Conservation (phyloP, 2,329 filamentous ascomycete genomes). For the Tolypocladium ophioglossoides region DNA sequence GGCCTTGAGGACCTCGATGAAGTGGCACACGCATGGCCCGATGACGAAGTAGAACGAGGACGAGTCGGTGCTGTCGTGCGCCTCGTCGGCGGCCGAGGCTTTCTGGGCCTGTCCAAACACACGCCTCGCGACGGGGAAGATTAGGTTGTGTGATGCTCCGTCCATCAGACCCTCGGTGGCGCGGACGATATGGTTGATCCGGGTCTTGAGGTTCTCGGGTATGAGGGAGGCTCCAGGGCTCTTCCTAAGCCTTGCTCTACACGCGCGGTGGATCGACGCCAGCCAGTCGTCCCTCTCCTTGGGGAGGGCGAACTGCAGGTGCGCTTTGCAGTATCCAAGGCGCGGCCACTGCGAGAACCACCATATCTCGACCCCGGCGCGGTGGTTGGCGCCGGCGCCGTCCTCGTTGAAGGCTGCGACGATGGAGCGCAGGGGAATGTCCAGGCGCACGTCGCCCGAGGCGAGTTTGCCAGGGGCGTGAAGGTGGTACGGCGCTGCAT, state of each 20-base stretch:
- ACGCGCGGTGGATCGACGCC: conserved; percentile 32
- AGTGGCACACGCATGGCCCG: conserved; percentile 40
- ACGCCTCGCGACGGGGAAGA: conserved; percentile 43
- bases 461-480: conserved; percentile 16
- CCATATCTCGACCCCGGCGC: conserved; percentile 45
- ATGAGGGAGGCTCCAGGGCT: conserved; percentile 24
- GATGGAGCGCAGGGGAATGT: conserved; percentile 38
- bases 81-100: conserved; percentile 28
- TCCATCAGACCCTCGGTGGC: conserved; percentile 25
- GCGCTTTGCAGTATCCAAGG: conserved; percentile 34
- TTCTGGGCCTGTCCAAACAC: conserved; percentile 29
- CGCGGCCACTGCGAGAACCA: conserved; percentile 36
- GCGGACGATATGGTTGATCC: conserved; percentile 36
- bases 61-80: conserved; percentile 36
- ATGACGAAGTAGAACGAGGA: conserved; percentile 44
- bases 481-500: conserved; percentile 11
- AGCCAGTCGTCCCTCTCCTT: conserved; percentile 41
- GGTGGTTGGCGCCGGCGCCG: conserved; percentile 32
- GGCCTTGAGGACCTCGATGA: conserved; percentile 38
- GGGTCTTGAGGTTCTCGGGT: conserved; percentile 34
- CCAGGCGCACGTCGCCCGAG: conserved; percentile 27
- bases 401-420: conserved; percentile 44
- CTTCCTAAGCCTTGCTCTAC: conserved; percentile 25
- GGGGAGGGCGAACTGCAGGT: conserved; percentile 37
- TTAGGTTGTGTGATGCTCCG: conserved; percentile 20